A percentile compares a stretch with the other conserved stretches of the same genome.
Conservation (phyloP, 805 yeast genomes). For the Schwanniomyces polymorphus region DNA sequence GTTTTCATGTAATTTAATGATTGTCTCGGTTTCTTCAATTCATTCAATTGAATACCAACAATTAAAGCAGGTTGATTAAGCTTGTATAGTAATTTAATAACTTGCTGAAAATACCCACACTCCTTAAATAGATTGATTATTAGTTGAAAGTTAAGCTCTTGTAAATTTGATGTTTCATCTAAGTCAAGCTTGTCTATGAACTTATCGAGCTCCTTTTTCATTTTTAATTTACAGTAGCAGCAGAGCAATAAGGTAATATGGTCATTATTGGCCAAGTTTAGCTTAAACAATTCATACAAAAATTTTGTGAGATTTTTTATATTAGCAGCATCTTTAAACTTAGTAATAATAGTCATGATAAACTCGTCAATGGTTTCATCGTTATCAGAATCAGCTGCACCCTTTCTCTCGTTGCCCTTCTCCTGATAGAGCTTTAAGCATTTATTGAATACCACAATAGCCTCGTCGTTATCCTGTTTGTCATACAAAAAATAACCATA, state of each 20-base stretch:
- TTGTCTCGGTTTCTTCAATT: slow-evolving; percentile 56
- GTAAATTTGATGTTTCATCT: slow-evolving; percentile 12
- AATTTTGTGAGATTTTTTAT: slow-evolving; percentile 64
- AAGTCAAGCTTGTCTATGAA: slow-evolving; percentile 51
- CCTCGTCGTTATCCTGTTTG: slow-evolving; percentile 63
- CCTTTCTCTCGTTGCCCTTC: slow-evolving; percentile 1
- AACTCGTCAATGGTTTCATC: slow-evolving; percentile 34
- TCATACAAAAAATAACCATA: slow-evolving; percentile 75
- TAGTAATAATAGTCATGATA: slow-evolving; percentile 73
- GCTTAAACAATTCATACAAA: slow-evolving; percentile 57
- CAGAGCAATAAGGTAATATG: slow-evolving; percentile 80
- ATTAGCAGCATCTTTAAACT: slow-evolving; percentile 75
- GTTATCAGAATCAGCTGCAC: slow-evolving; percentile 4
- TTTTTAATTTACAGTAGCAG: slow-evolving; percentile 75
- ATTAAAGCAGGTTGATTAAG: slow-evolving; percentile 73
- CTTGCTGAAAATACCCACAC: slow-evolving; percentile 64
- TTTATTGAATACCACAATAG: slow-evolving; percentile 72
- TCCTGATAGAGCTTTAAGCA: slow-evolving; percentile 26
- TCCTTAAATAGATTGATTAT: slow-evolving; percentile 73
- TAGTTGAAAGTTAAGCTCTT: slow-evolving; percentile 63
- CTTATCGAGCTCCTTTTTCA: slow-evolving; percentile 51
- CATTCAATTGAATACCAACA: slow-evolving; percentile 72
- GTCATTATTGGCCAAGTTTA: slow-evolving; percentile 63
- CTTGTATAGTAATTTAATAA: slow-evolving; percentile 66
- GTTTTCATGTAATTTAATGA: slow-evolving; percentile 69